Evolutionary conservation across 495 filamentous ascomycete species (phyloP), one percentile per base, ranked within the genome.

Genomic region (Lepidopterella palustris): DNA sequence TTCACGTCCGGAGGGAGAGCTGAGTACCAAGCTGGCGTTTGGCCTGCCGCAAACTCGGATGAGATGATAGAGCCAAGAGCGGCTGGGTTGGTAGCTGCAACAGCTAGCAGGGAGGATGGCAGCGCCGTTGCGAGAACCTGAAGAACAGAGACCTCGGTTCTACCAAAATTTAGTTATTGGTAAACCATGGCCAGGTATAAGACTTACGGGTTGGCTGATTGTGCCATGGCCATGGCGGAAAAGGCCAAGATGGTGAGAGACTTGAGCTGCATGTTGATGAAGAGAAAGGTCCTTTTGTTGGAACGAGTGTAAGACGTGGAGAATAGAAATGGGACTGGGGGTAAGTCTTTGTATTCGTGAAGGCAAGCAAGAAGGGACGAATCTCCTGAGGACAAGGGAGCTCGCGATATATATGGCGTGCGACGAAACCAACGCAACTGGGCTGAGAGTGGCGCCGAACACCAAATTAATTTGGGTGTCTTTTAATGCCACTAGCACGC

Each of bases 1-100:
- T 69, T 66, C 29, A 69, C 64, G 42, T 69, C 67, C 18, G 60
- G 4, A 1, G 67, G 67, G 13, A 69, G 64, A 3, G 64, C 54
- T 18, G 62, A 27, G 64, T 64, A 69, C 67, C 67, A 69, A 0
- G 11, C 23, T 0, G 67, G 67, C n/a, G 61, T 59, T 6, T 53
- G 31, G 40, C 66, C 66, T 18, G 61, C 64, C 1, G 53, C 4
- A 51, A 69, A 42, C 3, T 40, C 49, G 13, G 64, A 67, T 2
- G 57, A 45, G 27, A 69, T 39, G 10, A 48, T 51, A 4, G 53
- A 50, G n/a, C 60, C 23, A 47, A 69, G 53, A 2, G 39, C 61
- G 23, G 45, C n/a, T 0, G 57, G 28, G 61, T 63, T 58, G 31
- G 60, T 52, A 28, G 52, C 5, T 2, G 58, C 67, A 18, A n/a